Evolutionary conservation across 2,329 filamentous ascomycete genomes (phyloP).

Genomic region (Neophaeococcomyces aloes): DNA sequence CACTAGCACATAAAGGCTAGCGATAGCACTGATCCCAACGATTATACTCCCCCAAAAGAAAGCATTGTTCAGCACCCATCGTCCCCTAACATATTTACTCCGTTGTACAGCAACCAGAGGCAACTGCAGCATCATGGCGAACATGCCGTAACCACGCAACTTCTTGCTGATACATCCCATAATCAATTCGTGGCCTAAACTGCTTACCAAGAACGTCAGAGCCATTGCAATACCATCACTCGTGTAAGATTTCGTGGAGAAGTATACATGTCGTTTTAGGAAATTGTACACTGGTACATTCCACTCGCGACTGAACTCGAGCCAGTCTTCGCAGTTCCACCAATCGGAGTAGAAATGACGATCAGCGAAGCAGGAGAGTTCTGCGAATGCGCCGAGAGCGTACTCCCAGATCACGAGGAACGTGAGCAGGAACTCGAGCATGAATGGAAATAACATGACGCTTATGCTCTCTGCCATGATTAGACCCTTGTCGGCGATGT

Average conservation of each 20-base stretch:
- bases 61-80: constrained; percentile 73
- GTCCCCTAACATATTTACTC: constrained; percentile 62
- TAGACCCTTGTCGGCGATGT: constrained; percentile 56
- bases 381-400: constrained; percentile 83
- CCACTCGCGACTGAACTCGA: constrained; percentile 94
- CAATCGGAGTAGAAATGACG: constrained; percentile 79
- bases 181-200: constrained; percentile 84
- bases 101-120: constrained; percentile 89
- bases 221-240: constrained; percentile 68
- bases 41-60: constrained; percentile 93
- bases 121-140: constrained; percentile 93
- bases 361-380: constrained; percentile 87
- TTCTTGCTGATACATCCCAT: constrained; percentile 99
- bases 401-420: constrained; percentile 99
- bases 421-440: constrained; percentile 87
- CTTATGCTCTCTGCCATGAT: constrained; percentile 84
- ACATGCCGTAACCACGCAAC: constrained; percentile 81
- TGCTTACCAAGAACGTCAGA: constrained; percentile 84
- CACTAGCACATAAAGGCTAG: constrained; percentile 50
- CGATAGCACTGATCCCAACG: constrained; percentile 64
- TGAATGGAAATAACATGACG: constrained; percentile 89
- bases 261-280: constrained; percentile 87
- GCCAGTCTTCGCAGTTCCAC: constrained; percentile 54
- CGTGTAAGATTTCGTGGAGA: constrained; percentile 64
- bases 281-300: constrained; percentile 97